Evolutionary conservation across 2,329 filamentous ascomycete species (phyloP).

Genomic region (Cryphonectria naterciae): DNA sequence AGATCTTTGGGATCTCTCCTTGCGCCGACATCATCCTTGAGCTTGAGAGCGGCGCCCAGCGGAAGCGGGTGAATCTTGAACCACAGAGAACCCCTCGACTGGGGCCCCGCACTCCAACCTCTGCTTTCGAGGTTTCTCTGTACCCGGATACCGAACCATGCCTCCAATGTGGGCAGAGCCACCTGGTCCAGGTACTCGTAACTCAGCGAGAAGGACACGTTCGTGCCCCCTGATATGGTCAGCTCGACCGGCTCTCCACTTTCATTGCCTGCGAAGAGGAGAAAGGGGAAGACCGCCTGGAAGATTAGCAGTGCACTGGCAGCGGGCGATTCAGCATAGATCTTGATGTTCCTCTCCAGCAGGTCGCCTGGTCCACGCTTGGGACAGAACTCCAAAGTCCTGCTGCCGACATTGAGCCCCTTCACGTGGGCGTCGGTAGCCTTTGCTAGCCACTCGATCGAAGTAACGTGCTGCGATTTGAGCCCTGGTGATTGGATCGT

Average conservation of each 20-base stretch:
- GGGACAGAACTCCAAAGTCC: constrained; percentile 53
- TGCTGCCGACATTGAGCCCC: constrained; percentile 56
- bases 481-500: constrained; percentile 49
- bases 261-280: constrained; percentile 57
- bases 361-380: constrained; percentile 44
- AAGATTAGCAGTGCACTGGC: constrained; percentile 62
- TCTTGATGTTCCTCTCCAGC: constrained; percentile 48
- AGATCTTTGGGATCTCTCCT: constrained; percentile 31
- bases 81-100: constrained; percentile 46
- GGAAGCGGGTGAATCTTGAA: constrained; percentile 50
- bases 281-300: constrained; percentile 63
- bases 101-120: constrained; percentile 54
- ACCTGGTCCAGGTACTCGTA: constrained; percentile 68
- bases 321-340: constrained; percentile 53
- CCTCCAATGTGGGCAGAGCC: constrained; percentile 57
- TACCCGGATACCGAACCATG: constrained; percentile 53
- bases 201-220: constrained; percentile 60
- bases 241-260: constrained; percentile 50
- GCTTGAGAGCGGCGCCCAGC: constrained; percentile 41
- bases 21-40: constrained; percentile 33
- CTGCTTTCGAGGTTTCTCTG: constrained; percentile 49
- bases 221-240: constrained; percentile 62
- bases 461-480: constrained; percentile 63
- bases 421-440: constrained; percentile 55
- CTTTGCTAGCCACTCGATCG: constrained; percentile 57